phyloP scores from a whole-genome alignment of 2,329 filamentous ascomycete species.

The Trichoderma atrobrunneum region DNA sequence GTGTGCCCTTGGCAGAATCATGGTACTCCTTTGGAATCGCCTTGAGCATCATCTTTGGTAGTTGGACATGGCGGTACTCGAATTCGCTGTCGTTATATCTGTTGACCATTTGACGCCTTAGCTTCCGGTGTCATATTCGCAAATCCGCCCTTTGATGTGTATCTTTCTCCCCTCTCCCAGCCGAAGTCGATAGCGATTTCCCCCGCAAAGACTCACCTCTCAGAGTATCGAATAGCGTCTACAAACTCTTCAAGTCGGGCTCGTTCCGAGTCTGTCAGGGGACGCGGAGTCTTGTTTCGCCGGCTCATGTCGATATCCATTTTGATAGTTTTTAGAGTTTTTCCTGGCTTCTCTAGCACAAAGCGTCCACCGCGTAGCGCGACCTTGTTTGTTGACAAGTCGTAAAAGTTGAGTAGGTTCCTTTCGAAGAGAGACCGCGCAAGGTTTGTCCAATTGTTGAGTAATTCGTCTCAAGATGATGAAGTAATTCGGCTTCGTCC shows the following conservation, averaged over 20 bases:
- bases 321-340: not conserved
- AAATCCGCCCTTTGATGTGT: not conserved
- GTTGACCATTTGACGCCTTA: conserved; percentile 19
- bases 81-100: conserved; percentile 92
- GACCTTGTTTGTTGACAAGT: not conserved
- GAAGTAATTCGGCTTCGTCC: not conserved
- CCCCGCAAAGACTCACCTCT: conserved; percentile 60
- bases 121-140: not conserved
- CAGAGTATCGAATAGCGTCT: conserved; percentile 92
- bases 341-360: not conserved
- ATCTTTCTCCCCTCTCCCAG: not conserved
- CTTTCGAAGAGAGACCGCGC: not conserved
- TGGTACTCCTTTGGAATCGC: conserved; percentile 94
- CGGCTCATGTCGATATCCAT: conserved; percentile 73
- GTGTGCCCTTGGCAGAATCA: conserved; percentile 80
- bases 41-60: conserved; percentile 98
- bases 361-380: not conserved
- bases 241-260: conserved; percentile 85
- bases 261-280: conserved; percentile 76
- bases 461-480: not conserved
- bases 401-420: not conserved
- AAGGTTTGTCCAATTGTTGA: not conserved
- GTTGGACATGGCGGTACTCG: conserved; percentile 96
- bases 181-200: not conserved
- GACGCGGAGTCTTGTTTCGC: conserved; percentile 82